Conservation (phyloP, 2,329 filamentous ascomycete genomes). For the Juglanconis oblonga region DNA sequence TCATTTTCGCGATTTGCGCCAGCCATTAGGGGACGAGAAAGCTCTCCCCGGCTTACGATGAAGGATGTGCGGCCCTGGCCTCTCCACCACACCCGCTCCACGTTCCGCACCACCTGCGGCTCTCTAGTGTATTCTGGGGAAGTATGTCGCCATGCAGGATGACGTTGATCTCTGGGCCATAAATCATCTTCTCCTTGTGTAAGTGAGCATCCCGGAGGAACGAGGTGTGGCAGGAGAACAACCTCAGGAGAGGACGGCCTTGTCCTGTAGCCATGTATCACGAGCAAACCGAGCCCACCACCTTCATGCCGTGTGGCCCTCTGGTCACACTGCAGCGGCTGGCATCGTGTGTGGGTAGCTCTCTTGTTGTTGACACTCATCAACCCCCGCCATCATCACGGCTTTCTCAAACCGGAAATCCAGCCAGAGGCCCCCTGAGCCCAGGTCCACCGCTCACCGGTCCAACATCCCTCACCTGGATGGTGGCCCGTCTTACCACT, state of each 20-base stretch:
- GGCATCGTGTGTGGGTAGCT: not conserved
- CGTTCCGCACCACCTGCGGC: not conserved
- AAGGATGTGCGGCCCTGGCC: not conserved
- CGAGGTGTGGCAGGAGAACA: no score
- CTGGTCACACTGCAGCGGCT: slow-evolving; percentile 7
- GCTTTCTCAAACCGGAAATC: slow-evolving; percentile 12
- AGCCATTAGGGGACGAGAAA: slow-evolving; percentile 1
- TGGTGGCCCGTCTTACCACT: not conserved
- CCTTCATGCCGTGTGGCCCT: no score
- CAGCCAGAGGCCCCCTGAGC: slow-evolving; percentile 5
- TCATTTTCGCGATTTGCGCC: slow-evolving; percentile 9
- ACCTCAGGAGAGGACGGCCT: no score
- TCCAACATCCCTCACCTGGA: not conserved
- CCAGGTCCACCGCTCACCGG: not conserved
- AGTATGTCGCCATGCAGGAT: not conserved
- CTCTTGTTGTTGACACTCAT: not conserved
- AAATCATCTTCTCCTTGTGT: not conserved
- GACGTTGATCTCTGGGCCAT: not conserved
- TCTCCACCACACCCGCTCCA: not conserved
- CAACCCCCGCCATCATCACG: slow-evolving; percentile 5
- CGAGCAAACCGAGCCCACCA: no score
- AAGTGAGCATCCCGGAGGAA: no score
- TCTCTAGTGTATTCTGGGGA: not conserved
- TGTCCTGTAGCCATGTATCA: not conserved
- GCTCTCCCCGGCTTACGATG: not conserved